These are phyloP conservation scores for Penicillium sp. DNA, from an alignment of 2,329 filamentous ascomycete genomes.

Conservation along the genomic window DNA sequence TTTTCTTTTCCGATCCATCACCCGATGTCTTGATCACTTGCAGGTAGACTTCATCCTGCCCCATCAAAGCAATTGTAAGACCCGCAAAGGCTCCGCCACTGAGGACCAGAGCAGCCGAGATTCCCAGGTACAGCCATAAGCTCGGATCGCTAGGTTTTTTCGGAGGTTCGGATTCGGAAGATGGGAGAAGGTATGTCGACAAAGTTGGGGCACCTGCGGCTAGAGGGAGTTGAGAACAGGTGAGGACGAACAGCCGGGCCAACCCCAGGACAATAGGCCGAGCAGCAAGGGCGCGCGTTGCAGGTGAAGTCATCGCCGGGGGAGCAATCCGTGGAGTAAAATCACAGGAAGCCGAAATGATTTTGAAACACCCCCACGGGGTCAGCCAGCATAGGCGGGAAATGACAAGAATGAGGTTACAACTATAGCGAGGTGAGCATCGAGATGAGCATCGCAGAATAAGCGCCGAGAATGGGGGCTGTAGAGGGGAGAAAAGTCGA, in stretches of 20 bases:
- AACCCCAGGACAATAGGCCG: slow-evolving; percentile 46
- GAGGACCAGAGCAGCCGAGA: slow-evolving; percentile 80
- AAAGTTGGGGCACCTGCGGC: slow-evolving; percentile 43
- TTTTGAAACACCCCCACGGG: background rate
- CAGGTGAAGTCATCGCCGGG: slow-evolving; percentile 31
- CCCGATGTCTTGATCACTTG: slow-evolving; percentile 90
- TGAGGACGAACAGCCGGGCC: slow-evolving; percentile 46
- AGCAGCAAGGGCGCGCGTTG: slow-evolving; percentile 39
- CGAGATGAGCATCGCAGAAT: no score
- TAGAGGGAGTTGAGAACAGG: slow-evolving; percentile 43
- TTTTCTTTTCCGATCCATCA: slow-evolving; percentile 81
- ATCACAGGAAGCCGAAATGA: background rate
- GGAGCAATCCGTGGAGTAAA: background rate
- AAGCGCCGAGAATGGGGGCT: background rate
- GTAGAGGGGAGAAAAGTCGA: background rate
- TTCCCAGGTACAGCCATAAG: slow-evolving; percentile 79
- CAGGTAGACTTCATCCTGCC: slow-evolving; percentile 91
- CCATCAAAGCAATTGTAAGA: slow-evolving; percentile 72
- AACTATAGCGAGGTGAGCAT: background rate
- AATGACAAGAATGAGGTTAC: background rate
- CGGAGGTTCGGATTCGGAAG: slow-evolving; percentile 43
- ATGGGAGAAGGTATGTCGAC: slow-evolving; percentile 21
- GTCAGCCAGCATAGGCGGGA: background rate
- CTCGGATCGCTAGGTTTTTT: slow-evolving; percentile 64
- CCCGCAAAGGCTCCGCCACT: slow-evolving; percentile 93